phyloP scores from a whole-genome alignment of 2,329 filamentous ascomycete species.

The Penicillium sp. region DNA sequence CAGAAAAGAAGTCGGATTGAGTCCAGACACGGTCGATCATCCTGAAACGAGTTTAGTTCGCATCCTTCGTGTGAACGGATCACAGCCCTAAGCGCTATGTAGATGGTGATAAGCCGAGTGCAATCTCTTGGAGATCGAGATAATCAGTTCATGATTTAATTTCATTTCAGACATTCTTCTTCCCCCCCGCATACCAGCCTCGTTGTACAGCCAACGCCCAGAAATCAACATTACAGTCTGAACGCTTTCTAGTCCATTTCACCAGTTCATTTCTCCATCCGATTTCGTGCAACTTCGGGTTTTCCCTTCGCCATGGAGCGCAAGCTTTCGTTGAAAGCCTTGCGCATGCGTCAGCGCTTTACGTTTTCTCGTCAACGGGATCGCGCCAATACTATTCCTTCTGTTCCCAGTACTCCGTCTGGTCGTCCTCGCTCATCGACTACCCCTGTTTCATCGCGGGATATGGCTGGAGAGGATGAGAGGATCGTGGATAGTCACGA shows the following conservation, averaged over 20 bases:
- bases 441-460: constrained; percentile 9
- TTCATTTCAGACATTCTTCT: not conserved
- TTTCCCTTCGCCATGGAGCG: constrained; percentile 17
- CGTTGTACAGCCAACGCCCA: too few relatives aligned
- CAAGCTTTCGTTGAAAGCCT: constrained; percentile 19
- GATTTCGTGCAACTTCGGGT: too few relatives aligned
- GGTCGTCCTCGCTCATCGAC: constrained; percentile 18
- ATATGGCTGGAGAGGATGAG: not conserved
- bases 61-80: too few relatives aligned
- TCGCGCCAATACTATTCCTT: constrained; percentile 9
- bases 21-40: too few relatives aligned
- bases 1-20: too few relatives aligned
- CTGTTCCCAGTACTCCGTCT: constrained; percentile 3
- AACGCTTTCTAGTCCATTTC: not conserved
- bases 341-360: constrained; percentile 19
- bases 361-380: constrained; percentile 12
- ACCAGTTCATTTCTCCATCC: not conserved
- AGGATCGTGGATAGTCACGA: constrained; percentile 10
- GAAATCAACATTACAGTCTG: not conserved
- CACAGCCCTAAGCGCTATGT: too few relatives aligned
- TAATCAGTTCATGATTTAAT: not conserved
- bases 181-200: not conserved
- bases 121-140: too few relatives aligned
- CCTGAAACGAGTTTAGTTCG: too few relatives aligned
- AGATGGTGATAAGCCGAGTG: too few relatives aligned